Conservation (phyloP, 148 eudicot species). For the Amaranthus hypochondriacus region DNA sequence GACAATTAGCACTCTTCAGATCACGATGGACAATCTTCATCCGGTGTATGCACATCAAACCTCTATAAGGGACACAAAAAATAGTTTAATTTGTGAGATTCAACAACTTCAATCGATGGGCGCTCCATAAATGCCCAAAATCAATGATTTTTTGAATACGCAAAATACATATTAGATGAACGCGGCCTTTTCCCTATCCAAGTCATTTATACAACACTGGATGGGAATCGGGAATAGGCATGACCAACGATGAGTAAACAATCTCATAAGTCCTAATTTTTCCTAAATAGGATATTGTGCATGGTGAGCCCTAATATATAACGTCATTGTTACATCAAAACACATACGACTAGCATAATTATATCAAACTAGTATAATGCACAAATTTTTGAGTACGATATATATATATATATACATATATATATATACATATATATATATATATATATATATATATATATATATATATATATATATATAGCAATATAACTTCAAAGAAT, state of each 20-base stretch:
- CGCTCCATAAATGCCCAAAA: background rate
- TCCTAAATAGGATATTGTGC: background rate
- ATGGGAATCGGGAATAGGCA: background rate
- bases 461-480: too few relatives aligned
- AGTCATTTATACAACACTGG: background rate
- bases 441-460: too few relatives aligned
- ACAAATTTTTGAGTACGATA: too few relatives aligned
- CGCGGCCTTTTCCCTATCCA: background rate
- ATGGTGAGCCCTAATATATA: background rate
- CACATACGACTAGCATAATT: conserved; percentile 4
- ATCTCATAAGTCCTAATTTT: background rate
- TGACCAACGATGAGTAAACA: background rate
- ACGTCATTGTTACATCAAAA: background rate
- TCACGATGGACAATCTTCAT: conserved; percentile 97
- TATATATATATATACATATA: too few relatives aligned
- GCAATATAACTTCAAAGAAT: too few relatives aligned
- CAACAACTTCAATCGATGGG: background rate
- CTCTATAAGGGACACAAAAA: conserved; percentile 44
- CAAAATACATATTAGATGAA: background rate
- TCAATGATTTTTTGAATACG: background rate
- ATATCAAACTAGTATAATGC: background rate
- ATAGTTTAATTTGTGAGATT: conserved; percentile 17
- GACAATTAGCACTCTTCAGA: conserved; percentile 93
- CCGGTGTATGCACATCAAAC: conserved; percentile 93
- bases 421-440: too few relatives aligned